Percentiles rank a stretch among this genome's conserved stretches.
These are phyloP conservation scores for Aristolochia contorta DNA, from an alignment of 164 flowering plant species.

Conservation along the genomic window DNA sequence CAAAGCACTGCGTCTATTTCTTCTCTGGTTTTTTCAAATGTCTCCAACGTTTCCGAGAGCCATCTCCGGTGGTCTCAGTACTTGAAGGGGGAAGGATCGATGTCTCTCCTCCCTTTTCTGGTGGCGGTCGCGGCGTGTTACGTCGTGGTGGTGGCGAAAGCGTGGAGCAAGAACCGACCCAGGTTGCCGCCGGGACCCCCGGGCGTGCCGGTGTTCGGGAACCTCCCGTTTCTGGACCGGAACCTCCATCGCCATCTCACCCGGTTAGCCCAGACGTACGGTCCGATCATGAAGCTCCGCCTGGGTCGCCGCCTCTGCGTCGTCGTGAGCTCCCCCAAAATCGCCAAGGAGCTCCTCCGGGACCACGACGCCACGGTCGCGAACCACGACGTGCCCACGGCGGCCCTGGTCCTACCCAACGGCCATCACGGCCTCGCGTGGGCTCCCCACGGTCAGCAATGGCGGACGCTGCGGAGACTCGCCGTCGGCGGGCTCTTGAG, in stretches of 20 bases:
- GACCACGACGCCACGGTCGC: slow-evolving; percentile 6
- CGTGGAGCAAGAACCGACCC: too few relatives aligned
- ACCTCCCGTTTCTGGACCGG: not conserved
- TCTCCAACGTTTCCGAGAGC: too few relatives aligned
- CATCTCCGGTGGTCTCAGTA: too few relatives aligned
- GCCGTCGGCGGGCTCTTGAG: not conserved
- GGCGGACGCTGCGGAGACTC: slow-evolving; percentile 6
- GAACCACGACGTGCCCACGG: slow-evolving; percentile 4
- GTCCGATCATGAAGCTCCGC: slow-evolving; percentile 4
- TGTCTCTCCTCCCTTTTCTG: too few relatives aligned
- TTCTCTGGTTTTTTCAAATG: too few relatives aligned
- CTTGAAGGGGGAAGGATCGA: too few relatives aligned
- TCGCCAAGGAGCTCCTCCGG: slow-evolving; percentile 6
- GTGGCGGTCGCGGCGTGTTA: too few relatives aligned
- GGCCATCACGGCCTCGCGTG: not conserved
- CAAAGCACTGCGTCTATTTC: too few relatives aligned
- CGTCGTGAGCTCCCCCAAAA: slow-evolving; percentile 4
- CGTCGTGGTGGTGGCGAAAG: too few relatives aligned
- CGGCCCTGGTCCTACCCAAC: not conserved
- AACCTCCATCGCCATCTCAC: slow-evolving; percentile 1
- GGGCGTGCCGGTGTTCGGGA: slow-evolving; percentile 4
- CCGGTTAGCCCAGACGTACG: not conserved
- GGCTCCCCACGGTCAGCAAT: slow-evolving; percentile 1
- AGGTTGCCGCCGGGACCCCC: slow-evolving; percentile 2
- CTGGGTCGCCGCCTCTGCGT: slow-evolving; percentile 3